These are phyloP conservation scores for Drechslerella coelobrocha DNA, from an alignment of 2,329 filamentous ascomycete genomes.

Conservation along the genomic window DNA sequence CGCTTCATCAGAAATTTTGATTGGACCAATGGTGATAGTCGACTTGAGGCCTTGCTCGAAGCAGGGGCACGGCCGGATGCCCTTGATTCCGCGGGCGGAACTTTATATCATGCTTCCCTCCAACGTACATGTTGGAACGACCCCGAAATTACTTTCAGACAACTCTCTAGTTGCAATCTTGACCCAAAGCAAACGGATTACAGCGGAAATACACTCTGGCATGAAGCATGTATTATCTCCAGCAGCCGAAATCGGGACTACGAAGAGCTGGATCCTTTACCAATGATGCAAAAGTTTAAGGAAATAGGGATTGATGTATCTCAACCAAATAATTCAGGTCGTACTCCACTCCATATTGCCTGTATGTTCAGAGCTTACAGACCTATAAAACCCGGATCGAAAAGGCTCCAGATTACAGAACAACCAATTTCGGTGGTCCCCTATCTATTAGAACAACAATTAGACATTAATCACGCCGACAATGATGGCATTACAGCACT, in stretches of 20 bases:
- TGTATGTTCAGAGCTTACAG: slow-evolving; percentile 6
- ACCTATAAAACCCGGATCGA: not conserved
- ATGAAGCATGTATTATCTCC: not conserved
- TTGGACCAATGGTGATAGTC: not conserved
- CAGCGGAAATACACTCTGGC: slow-evolving; percentile 16
- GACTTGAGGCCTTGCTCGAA: slow-evolving; percentile 40
- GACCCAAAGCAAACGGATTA: slow-evolving; percentile 9
- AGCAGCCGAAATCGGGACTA: not conserved
- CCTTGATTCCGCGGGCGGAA: slow-evolving; percentile 14
- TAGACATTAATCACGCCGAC: slow-evolving; percentile 51
- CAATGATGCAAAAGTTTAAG: not conserved
- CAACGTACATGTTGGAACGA: not conserved
- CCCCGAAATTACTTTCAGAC: not conserved
- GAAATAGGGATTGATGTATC: slow-evolving; percentile 3
- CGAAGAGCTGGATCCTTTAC: not conserved
- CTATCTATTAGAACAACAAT: slow-evolving; percentile 4
- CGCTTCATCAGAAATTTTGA: not conserved
- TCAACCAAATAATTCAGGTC: slow-evolving; percentile 6
- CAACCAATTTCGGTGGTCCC: not conserved
- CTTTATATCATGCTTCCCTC: slow-evolving; percentile 6
- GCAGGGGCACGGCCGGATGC: slow-evolving; percentile 16
- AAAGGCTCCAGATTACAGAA: not conserved
- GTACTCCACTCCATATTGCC: slow-evolving; percentile 9
- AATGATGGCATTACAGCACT: slow-evolving; percentile 53
- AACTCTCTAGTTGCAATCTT: slow-evolving; percentile 1